Base-by-base conservation (phyloP, 768 basidiomycete genomes). In the Mycena amicta region DNA sequence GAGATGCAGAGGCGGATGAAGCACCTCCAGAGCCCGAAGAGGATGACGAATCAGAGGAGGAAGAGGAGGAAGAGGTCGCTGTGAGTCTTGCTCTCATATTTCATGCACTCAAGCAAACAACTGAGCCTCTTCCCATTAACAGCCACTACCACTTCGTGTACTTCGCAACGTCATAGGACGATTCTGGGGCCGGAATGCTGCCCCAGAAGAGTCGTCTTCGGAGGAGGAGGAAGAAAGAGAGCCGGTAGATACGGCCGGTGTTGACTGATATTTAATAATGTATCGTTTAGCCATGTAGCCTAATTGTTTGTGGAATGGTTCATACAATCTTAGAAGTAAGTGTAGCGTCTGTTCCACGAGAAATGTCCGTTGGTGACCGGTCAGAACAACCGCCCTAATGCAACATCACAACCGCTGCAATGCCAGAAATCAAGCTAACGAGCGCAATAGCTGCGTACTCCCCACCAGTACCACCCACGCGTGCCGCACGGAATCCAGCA, bases 91-190 rank as follows among this genome's bases (percentile, higher is more conserved):
- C 33, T 12, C 16, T 59, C 18, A 41, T 23, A 3, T 37, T 37
- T 37, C 8, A n/a, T n/a, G n/a, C 77, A 12, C 37, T 12, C 13
- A 5, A 3, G 3, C 23, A 27, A 37, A 47, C 50, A 13, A 12
- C 18, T 20, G 20, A 15, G 45, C 57, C 20, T 3, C 25, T 41
- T 37, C 3, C n/a, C n/a, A n/a, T n/a, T n/a, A n/a, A n/a, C 50
- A 89, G 88, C 80, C 85, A 3, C 72, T 90, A 66, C 86, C 86
- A 11, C 69, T 83, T 23, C 80, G 85, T 2, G 67, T 86, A 5
- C 68, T 89, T 2, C 76, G 85, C 12, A 86, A 84, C 64, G 71
- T 90, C 5, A 57, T 90, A 39, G 80, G 80, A 51, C 73, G 85
- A 8, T 79, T 90, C 61, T 89, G 84, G 82, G 84, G 78, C 52